Evolutionary conservation across 2,329 filamentous ascomycete genomes (phyloP), one percentile per base, ranked within the genome.

Genomic region (Pseudogymnoascus verrucosus): DNA sequence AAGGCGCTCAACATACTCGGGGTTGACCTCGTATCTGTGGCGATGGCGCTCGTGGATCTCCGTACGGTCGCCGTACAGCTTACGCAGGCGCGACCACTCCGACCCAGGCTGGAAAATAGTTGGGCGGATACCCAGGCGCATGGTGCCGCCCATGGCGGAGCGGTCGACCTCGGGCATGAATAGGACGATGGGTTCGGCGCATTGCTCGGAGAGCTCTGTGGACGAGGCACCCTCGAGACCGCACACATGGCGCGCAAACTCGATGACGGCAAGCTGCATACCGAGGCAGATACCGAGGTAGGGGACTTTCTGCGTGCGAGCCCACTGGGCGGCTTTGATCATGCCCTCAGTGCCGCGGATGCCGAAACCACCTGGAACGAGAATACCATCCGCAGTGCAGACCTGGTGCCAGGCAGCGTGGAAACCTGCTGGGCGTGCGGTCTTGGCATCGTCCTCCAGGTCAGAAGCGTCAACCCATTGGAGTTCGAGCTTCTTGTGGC

Each of bases 211-310:
- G 2, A 74, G 62, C 60, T 74, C 73, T 6, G 66, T 65, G 1
- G 72, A 74, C 14, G 62, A 67, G 12, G 72, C 72, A 47, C 79
- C 76, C 3, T 77, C 75, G 66, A 92, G 81, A 28, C 84, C 84
- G 76, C 86, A 89, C 1, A 93, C 79, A 68, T 91, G 87, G 44
- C 92, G 86, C 1, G 92, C 91, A 69, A 86, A 91, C 76, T 98
- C 93, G 69, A 97, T 89, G 57, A 96, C 91, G 19, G 93, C 92
- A 57, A 96, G 84, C 75, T 98, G 95, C 87, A 96, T 91, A 64
- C 92, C 92, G 21, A 97, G 80, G 74, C 93, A 97, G 67, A 98
- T 89, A 65, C 95, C 95, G 0, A 98, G 82, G 77, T 89, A 97
- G 1, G 92, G 92, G 3, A 84, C 84, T 66, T 89, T 87, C 70